A percentile compares a stretch with the other conserved stretches of the same genome.
These are phyloP conservation scores for Fusarium sp. DNA, from an alignment of 2,329 filamentous ascomycete species.

Conservation along the genomic window DNA sequence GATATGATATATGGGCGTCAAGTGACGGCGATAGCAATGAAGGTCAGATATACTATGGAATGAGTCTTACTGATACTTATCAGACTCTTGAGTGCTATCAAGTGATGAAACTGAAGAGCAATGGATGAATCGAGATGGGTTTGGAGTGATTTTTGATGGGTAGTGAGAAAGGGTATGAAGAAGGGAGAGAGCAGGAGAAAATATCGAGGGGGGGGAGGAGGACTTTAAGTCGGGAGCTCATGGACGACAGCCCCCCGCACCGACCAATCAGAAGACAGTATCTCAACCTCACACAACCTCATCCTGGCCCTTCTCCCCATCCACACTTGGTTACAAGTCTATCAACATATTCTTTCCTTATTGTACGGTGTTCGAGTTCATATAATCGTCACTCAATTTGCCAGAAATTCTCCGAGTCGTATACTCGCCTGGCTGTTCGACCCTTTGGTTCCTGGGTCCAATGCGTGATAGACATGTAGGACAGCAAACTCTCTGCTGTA, in stretches of 20 bases:
- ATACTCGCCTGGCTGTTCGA: not conserved
- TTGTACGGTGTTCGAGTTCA: not conserved
- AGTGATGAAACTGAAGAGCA: slow-evolving; percentile 32
- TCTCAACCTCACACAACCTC: slow-evolving; percentile 42
- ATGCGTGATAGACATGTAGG: not conserved
- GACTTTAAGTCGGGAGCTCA: slow-evolving; percentile 36
- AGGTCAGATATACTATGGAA: not conserved
- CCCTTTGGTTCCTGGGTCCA: not conserved
- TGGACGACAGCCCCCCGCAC: slow-evolving; percentile 20
- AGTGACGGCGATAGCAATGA: slow-evolving; percentile 11
- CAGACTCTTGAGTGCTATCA: slow-evolving; percentile 7
- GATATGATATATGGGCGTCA: not conserved
- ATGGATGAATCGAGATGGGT: slow-evolving; percentile 1
- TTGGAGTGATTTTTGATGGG: slow-evolving; percentile 30
- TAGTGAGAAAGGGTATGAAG: slow-evolving; percentile 30
- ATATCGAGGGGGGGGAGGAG: slow-evolving; percentile 29
- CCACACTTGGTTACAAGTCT: not conserved
- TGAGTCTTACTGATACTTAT: slow-evolving; percentile 22
- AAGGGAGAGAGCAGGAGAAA: slow-evolving; percentile 25
- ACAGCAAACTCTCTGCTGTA: not conserved
- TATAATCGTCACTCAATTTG: not conserved
- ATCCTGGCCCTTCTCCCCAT: slow-evolving; percentile 18
- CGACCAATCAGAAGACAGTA: slow-evolving; percentile 36
- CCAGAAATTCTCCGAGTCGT: not conserved
- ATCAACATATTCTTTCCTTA: not conserved